These are phyloP conservation scores for Saksenaea vasiformis DNA, from an alignment of 371 early-diverging fungal genomes.

Conservation along the genomic window DNA sequence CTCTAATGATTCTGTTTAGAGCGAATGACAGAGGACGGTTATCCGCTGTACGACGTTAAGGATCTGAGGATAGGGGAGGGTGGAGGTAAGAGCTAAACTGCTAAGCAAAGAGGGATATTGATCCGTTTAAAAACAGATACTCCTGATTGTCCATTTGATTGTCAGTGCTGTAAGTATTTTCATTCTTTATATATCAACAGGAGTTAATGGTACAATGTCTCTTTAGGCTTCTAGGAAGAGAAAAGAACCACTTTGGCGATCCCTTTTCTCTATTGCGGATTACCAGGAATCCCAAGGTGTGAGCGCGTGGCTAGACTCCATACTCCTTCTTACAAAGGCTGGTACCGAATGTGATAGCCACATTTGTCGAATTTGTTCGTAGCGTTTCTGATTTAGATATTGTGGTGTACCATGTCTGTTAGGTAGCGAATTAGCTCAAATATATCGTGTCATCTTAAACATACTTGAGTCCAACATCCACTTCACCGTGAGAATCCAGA, in stretches of 20 bases:
- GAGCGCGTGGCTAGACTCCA: conserved; percentile 60
- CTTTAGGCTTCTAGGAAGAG: neutral
- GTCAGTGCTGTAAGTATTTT: conserved; percentile 46
- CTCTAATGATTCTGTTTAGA: conserved; percentile 17
- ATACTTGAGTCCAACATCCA: conserved; percentile 43
- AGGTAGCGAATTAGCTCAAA: neutral
- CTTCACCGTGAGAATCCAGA: conserved; percentile 94
- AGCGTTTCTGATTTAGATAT: conserved; percentile 81
- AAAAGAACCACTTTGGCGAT: neutral
- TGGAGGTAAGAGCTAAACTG: conserved; percentile 12
- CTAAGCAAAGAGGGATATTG: neutral
- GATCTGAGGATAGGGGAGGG: conserved; percentile 46
- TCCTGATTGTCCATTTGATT: conserved; percentile 53
- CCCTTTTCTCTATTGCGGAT: neutral
- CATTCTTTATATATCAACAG: conserved; percentile 1
- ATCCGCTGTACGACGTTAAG: conserved; percentile 52
- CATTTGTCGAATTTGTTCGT: conserved; percentile 84
- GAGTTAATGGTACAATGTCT: neutral
- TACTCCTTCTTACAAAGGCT: conserved; percentile 83
- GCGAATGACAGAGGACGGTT: conserved; percentile 55
- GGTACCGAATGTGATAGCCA: conserved; percentile 88
- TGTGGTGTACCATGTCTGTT: conserved; percentile 84
- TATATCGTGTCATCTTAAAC: neutral
- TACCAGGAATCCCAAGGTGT: conserved; percentile 43
- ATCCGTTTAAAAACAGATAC: conserved; percentile 28